These are phyloP conservation scores for Phytophthora foliorum DNA, from an alignment of 352 stramenopile species.

Conservation along the genomic window DNA sequence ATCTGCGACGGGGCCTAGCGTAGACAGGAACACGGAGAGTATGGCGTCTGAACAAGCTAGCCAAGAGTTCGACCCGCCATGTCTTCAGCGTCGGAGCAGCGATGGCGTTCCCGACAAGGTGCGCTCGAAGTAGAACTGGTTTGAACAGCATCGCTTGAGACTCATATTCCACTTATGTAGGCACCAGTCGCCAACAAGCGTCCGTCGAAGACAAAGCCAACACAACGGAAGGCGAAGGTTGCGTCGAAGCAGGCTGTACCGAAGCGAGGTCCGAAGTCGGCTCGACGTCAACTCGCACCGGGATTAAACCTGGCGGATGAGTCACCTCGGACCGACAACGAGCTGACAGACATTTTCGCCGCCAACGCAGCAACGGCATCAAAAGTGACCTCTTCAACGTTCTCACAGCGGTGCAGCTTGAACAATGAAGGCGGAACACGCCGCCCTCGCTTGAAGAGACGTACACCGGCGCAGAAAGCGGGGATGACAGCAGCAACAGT, in stretches of 20 bases:
- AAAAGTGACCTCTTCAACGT: background rate
- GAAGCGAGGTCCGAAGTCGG: conserved; percentile 31
- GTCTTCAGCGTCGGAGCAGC: background rate
- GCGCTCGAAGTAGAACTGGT: background rate
- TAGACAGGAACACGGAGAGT: conserved; percentile 2
- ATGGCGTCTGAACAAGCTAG: conserved; percentile 1
- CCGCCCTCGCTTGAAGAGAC: conserved; percentile 36
- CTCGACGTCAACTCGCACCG: conserved; percentile 28
- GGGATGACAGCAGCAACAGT: conserved; percentile 13
- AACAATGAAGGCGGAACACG: conserved; percentile 6
- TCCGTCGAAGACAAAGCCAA: conserved; percentile 15
- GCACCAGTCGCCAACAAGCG: conserved; percentile 4
- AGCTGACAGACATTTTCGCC: conserved; percentile 18
- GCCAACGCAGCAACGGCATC: background rate
- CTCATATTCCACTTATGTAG: conserved; percentile 20
- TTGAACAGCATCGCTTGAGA: background rate
- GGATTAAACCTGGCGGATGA: conserved; percentile 30
- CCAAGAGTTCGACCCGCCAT: conserved; percentile 6
- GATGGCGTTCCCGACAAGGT: conserved; percentile 25
- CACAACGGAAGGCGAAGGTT: conserved; percentile 20
- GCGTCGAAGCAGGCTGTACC: conserved; percentile 16
- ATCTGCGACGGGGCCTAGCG: conserved; percentile 7
- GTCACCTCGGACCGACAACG: conserved; percentile 29
- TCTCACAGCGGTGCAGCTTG: conserved; percentile 1
- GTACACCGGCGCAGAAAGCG: conserved; percentile 35